Base-by-base conservation (phyloP, 192 early-diverging fungal genomes). In the Backusella mclennaniae region DNA sequence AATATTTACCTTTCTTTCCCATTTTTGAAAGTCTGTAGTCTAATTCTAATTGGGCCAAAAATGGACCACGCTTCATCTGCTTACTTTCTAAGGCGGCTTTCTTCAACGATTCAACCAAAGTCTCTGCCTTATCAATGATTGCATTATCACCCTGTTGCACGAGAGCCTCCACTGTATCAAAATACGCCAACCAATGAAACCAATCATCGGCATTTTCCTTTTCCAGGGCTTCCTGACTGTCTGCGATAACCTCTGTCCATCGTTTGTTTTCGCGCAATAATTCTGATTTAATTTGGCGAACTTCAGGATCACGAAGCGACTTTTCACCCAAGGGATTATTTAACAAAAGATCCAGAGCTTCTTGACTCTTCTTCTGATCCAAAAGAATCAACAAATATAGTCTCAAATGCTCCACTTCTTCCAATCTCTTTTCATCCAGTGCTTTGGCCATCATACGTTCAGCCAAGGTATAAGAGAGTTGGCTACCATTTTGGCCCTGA, bases 371-470 rank as follows among this genome's bases (percentile, higher is more conserved):
- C 39, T 87, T 84, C 76, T 96, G 93, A 12, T 85, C 78, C 42
- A 92, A 83, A 7, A 97, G 84, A 23, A 96, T 86, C 49, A 91
- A 84, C 6, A 96, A 71, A 66, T 95, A 95, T 2, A 97, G 77
- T 33, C 92, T 91, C 69, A 96, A 82, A 52, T 92, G 94, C 91
- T 98, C 97, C 14, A 90, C 89, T 17, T 87, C 85, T 17, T 85
- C 84, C 35, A 95, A 75, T 67, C 84, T 85, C 4, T 85, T 86
- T 42, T 96, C 95, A 21, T 87, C 77, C 19, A 90, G 82, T 8
- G 93, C 90, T 82, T 94, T 96, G 23, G 88, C 81, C 66, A 95
- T 87, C 94, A 97, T 96, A 23, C 94, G 85, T 76, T 95, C 95
- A 5, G 95, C 91, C 56, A 99, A 84, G 4, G 82, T 80, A 56